Base-by-base conservation (phyloP, 495 filamentous ascomycete genomes). In the Articulospora tetracladia region DNA sequence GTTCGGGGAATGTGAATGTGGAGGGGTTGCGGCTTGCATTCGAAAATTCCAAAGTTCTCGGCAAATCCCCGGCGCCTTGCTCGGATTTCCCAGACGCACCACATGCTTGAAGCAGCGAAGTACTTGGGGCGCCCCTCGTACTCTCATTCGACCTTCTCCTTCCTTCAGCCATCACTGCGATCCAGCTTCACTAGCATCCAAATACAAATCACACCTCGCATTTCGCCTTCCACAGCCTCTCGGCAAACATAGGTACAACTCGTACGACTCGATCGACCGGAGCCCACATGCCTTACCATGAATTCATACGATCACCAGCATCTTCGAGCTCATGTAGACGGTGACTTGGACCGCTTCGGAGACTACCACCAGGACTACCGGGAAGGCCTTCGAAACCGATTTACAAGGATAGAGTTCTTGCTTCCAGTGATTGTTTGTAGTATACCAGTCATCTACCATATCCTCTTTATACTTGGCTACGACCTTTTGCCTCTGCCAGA, bases 371-470 rank as follows among this genome's bases (percentile, higher is more conserved):
- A 69, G 54, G 67, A 69, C 46, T 66, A 66, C 46, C 24, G 50
- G 27, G 59, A 66, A 54, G 58, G 48, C 24, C 20, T 55, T 4
- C 57, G 27, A 27, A 20, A 27, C 3, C 15, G 46, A 19, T 64
- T 50, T 19, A 25, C 22, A 8, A 48, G 53, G 11, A 24, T 32
- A n/a, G 48, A 47, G 13, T 55, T 77, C 17, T 24, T 79, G 41
- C 36, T 80, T 26, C 64, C 75, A 15, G 36, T 73, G 12, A 39
- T 73, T 7, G 28, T 83, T 13, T 66, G 82, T 59, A 26, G 73
- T 53, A 49, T 74, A 15, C 70, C 75, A 26, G 47, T 78, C 53
- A 54, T 79, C 46, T 83, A 81, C 69, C 72, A 74, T 24, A 64
- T 72, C 41, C 62, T 76, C 57, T 71, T 60, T 36, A 47, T 58